phyloP scores from a whole-genome alignment of 2,329 filamentous ascomycete species.

The Orbilia javanica region DNA sequence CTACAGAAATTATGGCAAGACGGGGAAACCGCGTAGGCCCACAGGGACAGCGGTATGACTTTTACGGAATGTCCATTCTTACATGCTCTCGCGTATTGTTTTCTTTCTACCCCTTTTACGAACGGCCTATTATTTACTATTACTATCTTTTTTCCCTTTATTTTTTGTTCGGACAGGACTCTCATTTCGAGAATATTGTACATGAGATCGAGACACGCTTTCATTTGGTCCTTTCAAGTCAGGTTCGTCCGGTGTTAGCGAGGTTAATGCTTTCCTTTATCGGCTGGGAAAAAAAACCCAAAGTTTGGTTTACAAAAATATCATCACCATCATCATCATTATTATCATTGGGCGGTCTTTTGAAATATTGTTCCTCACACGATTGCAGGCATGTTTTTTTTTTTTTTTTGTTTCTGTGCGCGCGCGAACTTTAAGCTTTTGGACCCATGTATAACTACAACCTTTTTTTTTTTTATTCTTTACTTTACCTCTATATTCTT shows the following conservation, averaged over 20 bases:
- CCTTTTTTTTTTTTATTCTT: not conserved
- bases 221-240: conserved; percentile 16
- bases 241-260: conserved; percentile 23
- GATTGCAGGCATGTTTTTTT: not conserved
- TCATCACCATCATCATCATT: conserved; percentile 8
- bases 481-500: conserved; percentile 18
- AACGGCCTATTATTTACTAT: conserved; percentile 1
- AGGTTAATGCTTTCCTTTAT: conserved; percentile 6
- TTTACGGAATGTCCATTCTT: conserved; percentile 4
- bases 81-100: not conserved
- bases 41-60: conserved; percentile 10
- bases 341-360: conserved; percentile 17
- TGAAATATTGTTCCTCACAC: not conserved
- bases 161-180: not conserved
- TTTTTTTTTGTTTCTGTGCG: no score
- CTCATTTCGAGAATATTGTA: conserved; percentile 14
- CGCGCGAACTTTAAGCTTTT: conserved; percentile 3
- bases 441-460: not conserved
- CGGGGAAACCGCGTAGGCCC: conserved; percentile 33
- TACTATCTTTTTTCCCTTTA: not conserved
- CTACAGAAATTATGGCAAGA: conserved; percentile 56
- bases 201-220: conserved; percentile 25
- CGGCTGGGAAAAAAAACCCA: not conserved
- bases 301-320: not conserved
- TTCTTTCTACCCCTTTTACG: not conserved